Conservation (phyloP, 352 stramenopile genomes). For the Globisporangium canariense region DNA sequence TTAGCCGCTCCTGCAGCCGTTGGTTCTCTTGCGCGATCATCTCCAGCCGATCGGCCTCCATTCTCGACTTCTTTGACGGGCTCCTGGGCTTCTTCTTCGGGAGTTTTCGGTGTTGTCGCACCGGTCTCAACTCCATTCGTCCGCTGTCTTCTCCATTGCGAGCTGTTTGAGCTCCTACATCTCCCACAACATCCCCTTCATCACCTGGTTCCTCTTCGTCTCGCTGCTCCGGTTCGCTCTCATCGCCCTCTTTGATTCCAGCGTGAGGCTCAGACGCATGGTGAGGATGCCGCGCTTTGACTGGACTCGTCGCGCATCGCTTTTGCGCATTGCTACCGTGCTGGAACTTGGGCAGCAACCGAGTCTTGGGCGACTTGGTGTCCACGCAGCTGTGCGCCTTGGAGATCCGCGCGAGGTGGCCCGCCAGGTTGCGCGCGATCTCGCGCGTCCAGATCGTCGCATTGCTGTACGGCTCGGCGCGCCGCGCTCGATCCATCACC, state of each 20-base stretch:
- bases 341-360: constrained; percentile 45
- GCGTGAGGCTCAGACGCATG: not conserved
- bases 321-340: constrained; percentile 30
- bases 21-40: constrained; percentile 26
- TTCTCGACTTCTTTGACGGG: constrained; percentile 21
- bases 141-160: not conserved
- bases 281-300: constrained; percentile 31
- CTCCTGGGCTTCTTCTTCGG: constrained; percentile 17
- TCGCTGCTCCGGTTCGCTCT: not conserved
- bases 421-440: constrained; percentile 63
- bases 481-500: constrained; percentile 62
- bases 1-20: constrained; percentile 21
- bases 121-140: constrained; percentile 11
- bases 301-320: constrained; percentile 40
- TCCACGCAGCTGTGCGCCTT: constrained; percentile 74
- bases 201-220: constrained; percentile 7
- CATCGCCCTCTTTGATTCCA: not conserved
- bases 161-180: not conserved
- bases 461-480: constrained; percentile 75
- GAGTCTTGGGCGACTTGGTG: constrained; percentile 58
- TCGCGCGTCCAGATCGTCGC: constrained; percentile 75
- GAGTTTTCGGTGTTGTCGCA: constrained; percentile 3
- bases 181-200: not conserved
- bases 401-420: constrained; percentile 62
- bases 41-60: constrained; percentile 22